Percentiles rank a stretch among this genome's conserved stretches.
phyloP scores from a whole-genome alignment of 2,329 filamentous ascomycete genomes.

The Grosmannia serpens region DNA sequence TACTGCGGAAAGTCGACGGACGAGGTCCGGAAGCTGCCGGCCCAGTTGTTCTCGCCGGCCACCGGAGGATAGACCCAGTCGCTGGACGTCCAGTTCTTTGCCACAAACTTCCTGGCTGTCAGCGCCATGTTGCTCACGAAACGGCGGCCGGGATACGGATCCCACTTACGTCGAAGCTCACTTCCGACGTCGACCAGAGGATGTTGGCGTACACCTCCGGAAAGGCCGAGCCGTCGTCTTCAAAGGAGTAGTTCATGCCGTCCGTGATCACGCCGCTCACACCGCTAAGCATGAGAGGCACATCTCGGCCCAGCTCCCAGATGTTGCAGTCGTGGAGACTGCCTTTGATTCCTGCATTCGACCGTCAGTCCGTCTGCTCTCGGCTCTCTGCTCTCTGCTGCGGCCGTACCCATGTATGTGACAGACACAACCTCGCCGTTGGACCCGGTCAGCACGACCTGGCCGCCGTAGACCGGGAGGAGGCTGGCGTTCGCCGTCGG shows the following conservation, averaged over 20 bases:
- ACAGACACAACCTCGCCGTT: constrained; percentile 21
- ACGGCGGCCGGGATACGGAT: no score
- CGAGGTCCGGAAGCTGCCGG: constrained; percentile 1
- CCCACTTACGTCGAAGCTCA: constrained; percentile 10
- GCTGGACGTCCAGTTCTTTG: background rate
- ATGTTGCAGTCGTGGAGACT: constrained; percentile 8
- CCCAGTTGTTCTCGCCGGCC: constrained; percentile 4
- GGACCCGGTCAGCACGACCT: constrained; percentile 19
- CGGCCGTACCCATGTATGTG: constrained; percentile 17
- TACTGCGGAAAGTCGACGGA: constrained; percentile 1
- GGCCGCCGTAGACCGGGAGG: constrained; percentile 20
- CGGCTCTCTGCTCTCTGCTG: no score
- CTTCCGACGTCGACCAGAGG: constrained; percentile 11
- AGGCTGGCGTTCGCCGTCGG: constrained; percentile 13
- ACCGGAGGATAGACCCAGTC: constrained; percentile 9
- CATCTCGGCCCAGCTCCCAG: constrained; percentile 12
- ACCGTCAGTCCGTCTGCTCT: no score
- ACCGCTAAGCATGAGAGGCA: constrained; percentile 10
- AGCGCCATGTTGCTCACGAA: background rate
- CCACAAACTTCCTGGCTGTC: background rate
- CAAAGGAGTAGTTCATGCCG: constrained; percentile 12
- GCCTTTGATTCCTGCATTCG: no score
- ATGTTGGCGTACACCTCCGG: constrained; percentile 11
- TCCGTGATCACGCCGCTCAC: constrained; percentile 8
- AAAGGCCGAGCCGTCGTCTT: constrained; percentile 2